Evolutionary conservation across 2,329 filamentous ascomycete species (phyloP).

Genomic region (Dendryphion nanum): DNA sequence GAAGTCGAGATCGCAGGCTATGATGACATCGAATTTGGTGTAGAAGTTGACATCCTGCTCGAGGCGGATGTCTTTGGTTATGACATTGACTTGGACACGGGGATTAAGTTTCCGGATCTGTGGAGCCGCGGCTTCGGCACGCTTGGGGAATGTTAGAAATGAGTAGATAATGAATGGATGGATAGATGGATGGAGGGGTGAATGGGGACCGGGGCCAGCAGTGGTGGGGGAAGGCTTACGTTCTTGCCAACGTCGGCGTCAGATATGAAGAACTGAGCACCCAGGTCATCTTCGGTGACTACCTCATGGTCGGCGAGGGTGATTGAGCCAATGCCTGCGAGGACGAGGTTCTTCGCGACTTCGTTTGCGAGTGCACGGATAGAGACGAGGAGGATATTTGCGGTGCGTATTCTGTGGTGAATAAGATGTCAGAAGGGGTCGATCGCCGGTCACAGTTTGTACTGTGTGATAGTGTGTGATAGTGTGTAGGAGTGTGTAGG

Average conservation of each 20-base stretch:
- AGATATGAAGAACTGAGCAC: constrained; percentile 67
- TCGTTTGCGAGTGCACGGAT: constrained; percentile 88
- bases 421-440: not conserved
- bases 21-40: constrained; percentile 75
- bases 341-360: constrained; percentile 94
- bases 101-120: constrained; percentile 86
- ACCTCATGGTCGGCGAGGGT: constrained; percentile 79
- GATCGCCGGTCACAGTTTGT: too few relatives aligned
- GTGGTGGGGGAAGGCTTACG: constrained; percentile 38
- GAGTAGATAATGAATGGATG: too few relatives aligned
- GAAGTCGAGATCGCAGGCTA: constrained; percentile 84
- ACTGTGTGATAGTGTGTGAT: too few relatives aligned
- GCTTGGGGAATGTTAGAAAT: constrained; percentile 44
- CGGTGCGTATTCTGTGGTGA: constrained; percentile 70
- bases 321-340: constrained; percentile 86
- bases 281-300: constrained; percentile 77
- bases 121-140: constrained; percentile 76
- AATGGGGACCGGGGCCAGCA: not conserved
- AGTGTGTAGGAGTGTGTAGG: too few relatives aligned
- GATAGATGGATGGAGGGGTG: too few relatives aligned
- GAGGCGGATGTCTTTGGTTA: constrained; percentile 60
- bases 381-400: constrained; percentile 85
- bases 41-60: constrained; percentile 73
- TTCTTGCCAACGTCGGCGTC: constrained; percentile 74
- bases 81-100: constrained; percentile 72